phyloP scores from a whole-genome alignment of 257 asterid genomes.

The Nicotiana benthamiana region DNA sequence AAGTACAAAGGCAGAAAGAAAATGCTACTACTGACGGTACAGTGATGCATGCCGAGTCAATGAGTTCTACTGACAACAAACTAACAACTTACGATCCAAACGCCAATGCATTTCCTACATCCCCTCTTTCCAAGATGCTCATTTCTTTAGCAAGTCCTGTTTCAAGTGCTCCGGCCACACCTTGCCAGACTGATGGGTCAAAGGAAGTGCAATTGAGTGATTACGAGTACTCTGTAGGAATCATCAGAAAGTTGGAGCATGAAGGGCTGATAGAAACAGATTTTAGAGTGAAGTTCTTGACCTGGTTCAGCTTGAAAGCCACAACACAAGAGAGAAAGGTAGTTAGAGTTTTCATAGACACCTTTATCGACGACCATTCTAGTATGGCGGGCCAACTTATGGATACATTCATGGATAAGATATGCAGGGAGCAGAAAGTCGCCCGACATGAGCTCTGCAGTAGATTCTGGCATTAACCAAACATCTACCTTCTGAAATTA shows the following conservation, averaged over 20 bases:
- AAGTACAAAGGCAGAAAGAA: constrained; percentile 11
- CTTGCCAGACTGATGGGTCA: constrained; percentile 21
- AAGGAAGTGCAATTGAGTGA: constrained; percentile 21
- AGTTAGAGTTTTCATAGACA: constrained; percentile 56
- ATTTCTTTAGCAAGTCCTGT: constrained; percentile 16
- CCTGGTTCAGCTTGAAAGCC: constrained; percentile 83
- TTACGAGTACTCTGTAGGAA: constrained; percentile 69
- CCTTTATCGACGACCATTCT: constrained; percentile 54
- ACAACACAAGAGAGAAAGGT: constrained; percentile 49
- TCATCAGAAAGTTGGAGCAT: constrained; percentile 58
- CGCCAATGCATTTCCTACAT: constrained; percentile 8
- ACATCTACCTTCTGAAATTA: not conserved
- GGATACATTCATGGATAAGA: constrained; percentile 49
- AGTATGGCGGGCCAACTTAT: constrained; percentile 69
- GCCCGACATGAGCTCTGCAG: constrained; percentile 52
- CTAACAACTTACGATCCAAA: constrained; percentile 20
- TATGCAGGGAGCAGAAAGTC: constrained; percentile 38
- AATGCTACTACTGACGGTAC: constrained; percentile 2
- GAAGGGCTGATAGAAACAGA: constrained; percentile 53
- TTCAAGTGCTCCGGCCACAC: constrained; percentile 26
- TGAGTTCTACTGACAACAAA: constrained; percentile 29
- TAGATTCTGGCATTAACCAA: constrained; percentile 67
- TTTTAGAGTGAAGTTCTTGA: constrained; percentile 66
- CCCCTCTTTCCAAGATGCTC: constrained; percentile 11
- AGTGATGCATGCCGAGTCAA: constrained; percentile 22